Base-by-base conservation (phyloP, 495 filamentous ascomycete species). In the Bacidia rubella region DNA sequence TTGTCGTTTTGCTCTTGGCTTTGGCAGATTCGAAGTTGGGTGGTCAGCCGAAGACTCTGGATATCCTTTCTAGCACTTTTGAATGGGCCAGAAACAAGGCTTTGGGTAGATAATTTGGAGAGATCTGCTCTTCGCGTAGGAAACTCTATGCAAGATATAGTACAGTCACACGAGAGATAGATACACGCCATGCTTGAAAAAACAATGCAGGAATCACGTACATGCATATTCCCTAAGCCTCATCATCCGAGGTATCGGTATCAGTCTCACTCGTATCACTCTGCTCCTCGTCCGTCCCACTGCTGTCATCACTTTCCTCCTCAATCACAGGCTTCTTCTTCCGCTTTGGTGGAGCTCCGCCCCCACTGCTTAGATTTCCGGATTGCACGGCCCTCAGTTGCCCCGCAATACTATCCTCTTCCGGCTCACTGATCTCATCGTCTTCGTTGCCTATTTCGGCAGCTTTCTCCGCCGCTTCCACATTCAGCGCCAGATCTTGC, bases 381-480 rank as follows among this genome's bases (percentile, higher is more conserved):
- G 77, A 77, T 67, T 92, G 93, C 49, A 95, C 77, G 0, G 86
- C 84, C 41, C 81, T 81, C 92, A 97, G 96, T 69, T 94, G 87
- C 49, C 92, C 93, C 21, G 89, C 90, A 61, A 98, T 73, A 1
- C 92, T 73, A 94, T 92, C 92, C 73, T 96, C 92, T 62, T 97
- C 92, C 9, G 93, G 90, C 66, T 98, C 92, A 65, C 86, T 93
- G 57, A 96, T 96, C 60, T 96, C 90, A 60, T 96, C 92, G 55
- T 87, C 86, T 15, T 83, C 85, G 42, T 72, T 68, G 38, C 79
- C 78, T 62, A 94, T 79, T 49, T 81, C 79, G 26, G 76, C 81
- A 17, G 84, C 90, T 70, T 90, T 92, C 65, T 79, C 83, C 39
- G 83, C 80, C 57, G 95, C 90, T 58, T 95, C 90, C n/a, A 98